Evolutionary conservation across 148 eudicot genomes (phyloP), one percentile per base, ranked within the genome.

Genomic region (Rhododendron henanense): DNA sequence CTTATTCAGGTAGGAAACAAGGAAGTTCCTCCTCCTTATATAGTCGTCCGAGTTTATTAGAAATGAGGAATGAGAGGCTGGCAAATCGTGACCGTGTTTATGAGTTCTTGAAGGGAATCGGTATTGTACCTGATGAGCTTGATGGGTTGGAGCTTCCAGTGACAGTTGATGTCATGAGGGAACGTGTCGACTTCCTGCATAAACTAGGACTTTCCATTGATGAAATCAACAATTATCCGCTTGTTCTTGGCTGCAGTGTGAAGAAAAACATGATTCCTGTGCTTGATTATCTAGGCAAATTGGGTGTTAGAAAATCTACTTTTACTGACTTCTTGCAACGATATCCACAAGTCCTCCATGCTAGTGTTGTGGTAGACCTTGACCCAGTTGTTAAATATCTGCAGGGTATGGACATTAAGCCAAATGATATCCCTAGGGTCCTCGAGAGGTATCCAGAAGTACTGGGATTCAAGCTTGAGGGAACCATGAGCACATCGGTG

Each of bases 401-500:
- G 71, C 95, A 91, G 84, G 99, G 99, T 16, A 90, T 94, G 95
- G 98, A 93, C 86, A 90, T 97, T 44, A 94, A 93, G 84, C 92
- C 92, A 63, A 85, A 44, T 63, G 94, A 95, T 90, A 91, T 97
- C 83, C 98, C 98, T 85, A 91, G 92, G 78, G 97, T 97, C 85
- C 88, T 97, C 21, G 98, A 95, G 92, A 92, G 77, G 74, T 97
- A 97, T 85, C 99, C 99, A 0, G 98, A 97, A 89, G 91, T 97
- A 39, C 87, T 97, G 83, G 99, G 99, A 48, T 97, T 95, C 77
- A 97, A 95, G 89, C 98, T 97, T 53, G 99, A 97, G 90, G 99
- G 99, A 77, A 97, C 99, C 37, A 97, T 97, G 99, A 97, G 99
- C 88, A 97, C 98, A 79, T 97, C 98, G 0, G 99, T 97, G 86